Percentiles rank a stretch among this genome's conserved stretches.
Evolutionary conservation across 352 stramenopile genomes (phyloP).

Genomic region (Pythium aristosporum): DNA sequence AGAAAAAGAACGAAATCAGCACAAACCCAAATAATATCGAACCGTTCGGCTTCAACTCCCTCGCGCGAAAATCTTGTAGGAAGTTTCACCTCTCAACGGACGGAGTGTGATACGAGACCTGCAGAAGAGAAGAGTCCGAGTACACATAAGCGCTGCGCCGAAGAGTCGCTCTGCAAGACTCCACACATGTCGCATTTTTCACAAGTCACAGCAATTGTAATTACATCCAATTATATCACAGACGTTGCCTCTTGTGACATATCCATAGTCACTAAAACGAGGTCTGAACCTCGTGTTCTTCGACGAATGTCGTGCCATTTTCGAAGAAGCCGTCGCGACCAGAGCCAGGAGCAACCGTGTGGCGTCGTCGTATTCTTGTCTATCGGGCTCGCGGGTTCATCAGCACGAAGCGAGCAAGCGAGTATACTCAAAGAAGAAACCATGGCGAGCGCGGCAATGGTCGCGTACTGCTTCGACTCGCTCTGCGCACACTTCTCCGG

Average conservation of each 20-base stretch:
- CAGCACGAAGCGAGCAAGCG: background rate
- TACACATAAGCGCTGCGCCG: too few species aligned
- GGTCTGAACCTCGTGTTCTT: constrained; percentile 9
- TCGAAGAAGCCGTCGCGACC: constrained; percentile 8
- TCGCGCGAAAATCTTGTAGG: background rate
- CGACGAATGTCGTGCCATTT: constrained; percentile 7
- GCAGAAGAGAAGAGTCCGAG: too few species aligned
- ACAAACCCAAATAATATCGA: background rate
- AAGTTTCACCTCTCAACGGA: background rate
- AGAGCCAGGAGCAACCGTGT: background rate
- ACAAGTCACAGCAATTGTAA: background rate
- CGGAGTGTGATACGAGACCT: background rate
- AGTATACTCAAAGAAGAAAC: background rate
- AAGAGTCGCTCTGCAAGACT: background rate
- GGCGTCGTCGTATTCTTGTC: background rate
- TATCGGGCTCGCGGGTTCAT: too few species aligned
- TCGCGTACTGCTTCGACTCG: constrained; percentile 85
- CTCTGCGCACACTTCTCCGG: constrained; percentile 69
- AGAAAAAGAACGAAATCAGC: background rate
- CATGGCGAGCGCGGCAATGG: constrained; percentile 81
- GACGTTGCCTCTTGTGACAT: background rate
- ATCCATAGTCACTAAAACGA: constrained; percentile 6
- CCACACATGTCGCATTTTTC: background rate
- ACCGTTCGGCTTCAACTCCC: constrained; percentile 19
- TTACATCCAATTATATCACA: too few species aligned